These are phyloP conservation scores for Trichoderma breve DNA, from an alignment of 2,329 filamentous ascomycete genomes.

Conservation along the genomic window DNA sequence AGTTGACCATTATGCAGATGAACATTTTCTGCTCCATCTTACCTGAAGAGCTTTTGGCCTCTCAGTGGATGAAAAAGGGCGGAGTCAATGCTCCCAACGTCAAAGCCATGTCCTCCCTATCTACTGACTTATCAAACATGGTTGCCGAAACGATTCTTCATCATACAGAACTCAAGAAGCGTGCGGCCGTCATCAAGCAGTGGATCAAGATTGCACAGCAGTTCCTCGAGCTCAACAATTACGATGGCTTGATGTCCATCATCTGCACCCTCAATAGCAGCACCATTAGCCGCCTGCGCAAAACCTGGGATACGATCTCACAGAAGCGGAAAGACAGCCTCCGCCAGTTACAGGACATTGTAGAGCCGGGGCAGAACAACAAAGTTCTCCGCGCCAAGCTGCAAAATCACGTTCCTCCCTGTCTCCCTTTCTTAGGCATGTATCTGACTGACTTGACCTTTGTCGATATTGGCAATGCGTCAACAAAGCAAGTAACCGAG, in stretches of 20 bases:
- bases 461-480: constrained; percentile 88
- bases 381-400: constrained; percentile 79
- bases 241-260: constrained; percentile 95
- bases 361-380: constrained; percentile 90
- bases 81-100: constrained; percentile 82
- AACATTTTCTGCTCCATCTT: constrained; percentile 87
- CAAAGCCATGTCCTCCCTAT: constrained; percentile 87
- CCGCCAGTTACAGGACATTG: constrained; percentile 75
- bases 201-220: constrained; percentile 94
- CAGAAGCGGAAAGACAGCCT: constrained; percentile 78
- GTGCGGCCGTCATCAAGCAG: constrained; percentile 87
- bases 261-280: constrained; percentile 92
- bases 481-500: constrained; percentile 69
- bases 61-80: constrained; percentile 90
- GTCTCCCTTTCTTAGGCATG: constrained; percentile 91
- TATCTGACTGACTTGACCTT: constrained; percentile 96
- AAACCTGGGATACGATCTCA: constrained; percentile 88
- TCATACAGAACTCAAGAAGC: constrained; percentile 86
- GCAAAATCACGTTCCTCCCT: constrained; percentile 83
- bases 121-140: constrained; percentile 87
- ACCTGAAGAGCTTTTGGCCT: constrained; percentile 85
- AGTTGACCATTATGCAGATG: constrained; percentile 90
- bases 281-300: constrained; percentile 81
- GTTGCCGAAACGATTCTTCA: constrained; percentile 91
- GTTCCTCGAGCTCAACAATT: constrained; percentile 88